These are phyloP conservation scores for Coemansia sp. DNA, from an alignment of 192 early-diverging fungal species.

Conservation along the genomic window DNA sequence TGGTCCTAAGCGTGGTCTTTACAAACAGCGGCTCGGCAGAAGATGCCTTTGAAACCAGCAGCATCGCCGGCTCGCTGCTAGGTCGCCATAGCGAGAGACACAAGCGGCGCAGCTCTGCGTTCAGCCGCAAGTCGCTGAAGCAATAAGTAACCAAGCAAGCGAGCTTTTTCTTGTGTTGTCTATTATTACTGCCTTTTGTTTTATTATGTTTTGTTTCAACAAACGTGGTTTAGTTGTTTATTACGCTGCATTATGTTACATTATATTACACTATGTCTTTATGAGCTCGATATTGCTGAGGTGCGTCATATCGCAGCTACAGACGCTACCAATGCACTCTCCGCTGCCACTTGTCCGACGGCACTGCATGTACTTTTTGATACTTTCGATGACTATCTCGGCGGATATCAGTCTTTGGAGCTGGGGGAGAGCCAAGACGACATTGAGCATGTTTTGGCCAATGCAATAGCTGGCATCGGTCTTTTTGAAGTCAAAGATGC, in stretches of 20 bases:
- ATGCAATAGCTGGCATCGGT: neutral
- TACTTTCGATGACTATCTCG: neutral
- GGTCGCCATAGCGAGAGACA: slow-evolving; percentile 34
- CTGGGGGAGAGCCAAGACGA: neutral
- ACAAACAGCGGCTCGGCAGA: slow-evolving; percentile 11
- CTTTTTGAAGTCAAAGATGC: neutral
- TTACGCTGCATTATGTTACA: too few species aligned
- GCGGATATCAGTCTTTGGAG: neutral
- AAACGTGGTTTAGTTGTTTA: too few species aligned
- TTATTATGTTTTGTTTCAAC: too few species aligned
- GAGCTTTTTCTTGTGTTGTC: too few species aligned
- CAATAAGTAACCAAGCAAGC: neutral
- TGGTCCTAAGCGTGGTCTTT: slow-evolving; percentile 26
- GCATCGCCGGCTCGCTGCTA: slow-evolving; percentile 29
- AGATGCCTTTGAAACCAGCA: slow-evolving; percentile 22
- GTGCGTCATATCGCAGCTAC: neutral
- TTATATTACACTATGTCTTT: neutral
- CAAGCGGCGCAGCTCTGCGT: slow-evolving; percentile 36
- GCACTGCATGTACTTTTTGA: neutral
- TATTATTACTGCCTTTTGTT: too few species aligned
- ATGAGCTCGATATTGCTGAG: neutral
- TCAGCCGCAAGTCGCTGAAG: slow-evolving; percentile 48
- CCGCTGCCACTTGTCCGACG: neutral
- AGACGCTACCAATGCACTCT: too few species aligned
- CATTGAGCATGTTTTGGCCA: neutral